Evolutionary conservation across 2,329 filamentous ascomycete species (phyloP).

Genomic region (Penicillium sp.): DNA sequence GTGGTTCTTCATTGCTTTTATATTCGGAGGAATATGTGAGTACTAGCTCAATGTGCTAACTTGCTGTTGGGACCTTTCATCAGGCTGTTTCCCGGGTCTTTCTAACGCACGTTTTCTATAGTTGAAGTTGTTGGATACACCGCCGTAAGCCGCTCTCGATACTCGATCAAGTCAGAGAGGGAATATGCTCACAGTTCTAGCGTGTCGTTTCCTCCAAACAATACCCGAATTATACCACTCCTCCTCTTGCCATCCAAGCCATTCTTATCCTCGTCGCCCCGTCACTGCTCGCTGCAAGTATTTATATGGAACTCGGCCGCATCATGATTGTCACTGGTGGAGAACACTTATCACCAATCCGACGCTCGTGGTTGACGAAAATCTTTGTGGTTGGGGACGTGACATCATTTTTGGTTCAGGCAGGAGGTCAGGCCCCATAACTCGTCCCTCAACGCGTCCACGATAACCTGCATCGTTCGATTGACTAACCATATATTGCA

Average conservation of each 20-base stretch:
- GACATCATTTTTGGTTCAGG: constrained; percentile 32
- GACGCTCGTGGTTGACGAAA: constrained; percentile 28
- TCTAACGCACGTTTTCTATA: not conserved
- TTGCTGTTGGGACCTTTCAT: not conserved
- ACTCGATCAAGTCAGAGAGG: not conserved
- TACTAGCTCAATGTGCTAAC: not conserved
- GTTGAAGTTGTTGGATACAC: not conserved
- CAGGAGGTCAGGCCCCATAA: constrained; percentile 23
- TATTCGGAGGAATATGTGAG: not conserved
- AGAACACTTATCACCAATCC: constrained; percentile 24
- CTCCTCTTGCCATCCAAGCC: constrained; percentile 20
- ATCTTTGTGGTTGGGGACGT: constrained; percentile 34
- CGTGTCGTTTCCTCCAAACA: not conserved
- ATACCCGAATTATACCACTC: not conserved
- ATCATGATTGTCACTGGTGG: constrained; percentile 25
- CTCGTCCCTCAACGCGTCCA: not conserved
- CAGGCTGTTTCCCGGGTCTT: not conserved
- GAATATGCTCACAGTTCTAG: not conserved
- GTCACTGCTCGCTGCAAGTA: constrained; percentile 31
- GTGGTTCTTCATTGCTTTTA: not conserved
- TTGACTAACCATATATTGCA: not conserved
- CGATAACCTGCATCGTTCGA: too few species aligned
- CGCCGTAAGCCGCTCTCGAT: not conserved
- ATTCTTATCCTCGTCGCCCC: constrained; percentile 34
- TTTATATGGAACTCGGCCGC: constrained; percentile 34